Percentiles rank a stretch among this genome's conserved stretches.
These are phyloP conservation scores for Gossypioides kirkii DNA, from an alignment of 345 rosid species.

Conservation along the genomic window DNA sequence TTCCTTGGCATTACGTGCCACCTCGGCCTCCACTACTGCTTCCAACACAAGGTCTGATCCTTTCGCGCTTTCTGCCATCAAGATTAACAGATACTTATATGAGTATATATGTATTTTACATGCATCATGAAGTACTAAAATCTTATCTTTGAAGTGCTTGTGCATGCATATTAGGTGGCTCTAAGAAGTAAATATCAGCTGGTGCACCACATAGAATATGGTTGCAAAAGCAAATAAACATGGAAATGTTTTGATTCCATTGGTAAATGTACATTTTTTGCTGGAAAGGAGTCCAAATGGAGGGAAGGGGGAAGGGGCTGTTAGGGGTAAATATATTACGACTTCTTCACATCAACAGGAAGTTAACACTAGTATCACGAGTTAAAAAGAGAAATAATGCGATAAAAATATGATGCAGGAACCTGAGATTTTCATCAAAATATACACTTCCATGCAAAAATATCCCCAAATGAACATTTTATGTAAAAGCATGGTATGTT, in stretches of 20 bases:
- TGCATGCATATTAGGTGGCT: neutral
- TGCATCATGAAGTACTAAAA: neutral
- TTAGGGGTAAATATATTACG: neutral
- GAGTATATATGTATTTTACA: neutral
- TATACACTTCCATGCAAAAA: neutral
- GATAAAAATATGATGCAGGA: neutral
- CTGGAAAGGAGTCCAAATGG: neutral
- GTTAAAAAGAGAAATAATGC: neutral
- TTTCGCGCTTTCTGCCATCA: slow-evolving; percentile 1
- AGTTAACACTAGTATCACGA: neutral
- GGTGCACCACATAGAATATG: neutral
- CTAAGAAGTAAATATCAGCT: neutral
- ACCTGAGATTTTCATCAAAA: neutral
- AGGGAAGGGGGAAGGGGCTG: no score
- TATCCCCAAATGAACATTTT: neutral
- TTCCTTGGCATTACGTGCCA: slow-evolving; percentile 26
- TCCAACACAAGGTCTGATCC: slow-evolving; percentile 9
- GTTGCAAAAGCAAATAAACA: neutral
- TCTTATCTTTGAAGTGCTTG: neutral
- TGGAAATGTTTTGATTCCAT: neutral
- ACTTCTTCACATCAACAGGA: neutral
- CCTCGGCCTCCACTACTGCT: slow-evolving; percentile 12
- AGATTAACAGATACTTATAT: neutral
- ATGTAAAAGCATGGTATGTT: neutral
- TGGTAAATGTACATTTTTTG: neutral